A percentile compares a stretch with the other conserved stretches of the same genome.
These are phyloP conservation scores for Phlebopus sp. DNA, from an alignment of 1,284 basidiomycete species.

Conservation along the genomic window DNA sequence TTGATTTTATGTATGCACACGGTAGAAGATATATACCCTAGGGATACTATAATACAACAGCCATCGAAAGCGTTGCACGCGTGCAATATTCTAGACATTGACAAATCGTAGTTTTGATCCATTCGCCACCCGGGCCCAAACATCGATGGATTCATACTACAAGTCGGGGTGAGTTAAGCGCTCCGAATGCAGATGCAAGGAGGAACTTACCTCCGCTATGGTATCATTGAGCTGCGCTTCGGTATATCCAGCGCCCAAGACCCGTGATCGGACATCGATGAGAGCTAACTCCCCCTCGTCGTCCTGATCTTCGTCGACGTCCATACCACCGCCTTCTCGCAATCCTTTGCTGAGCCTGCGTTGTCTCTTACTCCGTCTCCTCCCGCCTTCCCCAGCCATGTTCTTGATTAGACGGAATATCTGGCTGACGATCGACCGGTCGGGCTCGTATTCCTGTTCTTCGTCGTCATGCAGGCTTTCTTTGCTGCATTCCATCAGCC, in stretches of 20 bases:
- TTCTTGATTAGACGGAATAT: constrained; percentile 89
- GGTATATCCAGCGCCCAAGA: constrained; percentile 85
- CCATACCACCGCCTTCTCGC: constrained; percentile 64
- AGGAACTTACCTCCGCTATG: constrained; percentile 62
- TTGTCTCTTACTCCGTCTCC: constrained; percentile 39
- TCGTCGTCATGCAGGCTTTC: constrained; percentile 83
- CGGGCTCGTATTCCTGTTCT: constrained; percentile 65
- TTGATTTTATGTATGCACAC: constrained; percentile 19
- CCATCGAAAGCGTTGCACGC: constrained; percentile 2
- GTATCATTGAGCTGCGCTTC: constrained; percentile 88
- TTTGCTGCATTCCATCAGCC: constrained; percentile 96
- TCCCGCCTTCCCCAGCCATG: constrained; percentile 56
- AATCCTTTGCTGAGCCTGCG: constrained; percentile 65
- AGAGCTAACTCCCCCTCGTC: constrained; percentile 72
- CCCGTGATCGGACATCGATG: constrained; percentile 80
- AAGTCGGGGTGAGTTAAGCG: constrained; percentile 11
- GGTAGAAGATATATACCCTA: constrained; percentile 15
- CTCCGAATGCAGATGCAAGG: constrained; percentile 3
- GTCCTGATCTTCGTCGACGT: constrained; percentile 56
- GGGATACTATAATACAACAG: constrained; percentile 2
- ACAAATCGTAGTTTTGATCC: constrained; percentile 70
- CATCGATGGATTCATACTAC: constrained; percentile 81
- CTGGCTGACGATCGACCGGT: constrained; percentile 77
- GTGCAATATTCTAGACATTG: constrained; percentile 19
- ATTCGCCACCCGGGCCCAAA: constrained; percentile 75